Percentiles rank a stretch among this genome's conserved stretches.
Conservation (phyloP, 305 asterid genomes). For the Fraxinus dipetala region DNA sequence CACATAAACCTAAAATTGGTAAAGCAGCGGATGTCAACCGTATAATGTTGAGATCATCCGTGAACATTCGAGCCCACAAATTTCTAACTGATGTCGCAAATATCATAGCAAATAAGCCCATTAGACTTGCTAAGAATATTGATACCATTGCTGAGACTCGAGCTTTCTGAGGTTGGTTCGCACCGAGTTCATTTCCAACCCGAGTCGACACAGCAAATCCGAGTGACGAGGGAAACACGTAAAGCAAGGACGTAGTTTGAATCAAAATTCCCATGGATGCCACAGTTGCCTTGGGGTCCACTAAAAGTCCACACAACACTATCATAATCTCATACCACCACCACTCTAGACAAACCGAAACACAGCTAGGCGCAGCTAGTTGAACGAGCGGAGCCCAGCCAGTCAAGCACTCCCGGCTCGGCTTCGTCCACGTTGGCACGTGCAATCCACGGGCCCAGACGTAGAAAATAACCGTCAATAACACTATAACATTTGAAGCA, state of each 20-base stretch:
- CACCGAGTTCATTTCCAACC: slow-evolving; percentile 84
- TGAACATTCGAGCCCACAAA: slow-evolving; percentile 68
- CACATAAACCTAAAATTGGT: slow-evolving; percentile 78
- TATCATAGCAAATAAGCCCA: slow-evolving; percentile 58
- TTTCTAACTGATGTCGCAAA: slow-evolving; percentile 45
- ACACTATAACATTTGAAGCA: slow-evolving; percentile 43
- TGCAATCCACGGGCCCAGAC: slow-evolving; percentile 46
- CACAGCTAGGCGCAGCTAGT: slow-evolving; percentile 80
- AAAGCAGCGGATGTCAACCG: slow-evolving; percentile 62
- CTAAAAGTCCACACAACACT: slow-evolving; percentile 61
- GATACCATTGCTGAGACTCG: slow-evolving; percentile 48
- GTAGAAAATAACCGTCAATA: slow-evolving; percentile 36
- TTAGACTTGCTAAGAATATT: slow-evolving; percentile 42
- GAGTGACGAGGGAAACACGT: slow-evolving; percentile 68
- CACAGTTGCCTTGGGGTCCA: slow-evolving; percentile 74
- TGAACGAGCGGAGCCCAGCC: slow-evolving; percentile 76
- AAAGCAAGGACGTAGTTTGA: slow-evolving; percentile 70
- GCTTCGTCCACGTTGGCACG: slow-evolving; percentile 58
- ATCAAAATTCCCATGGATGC: slow-evolving; percentile 79
- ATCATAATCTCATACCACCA: slow-evolving; percentile 95
- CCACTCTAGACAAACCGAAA: slow-evolving; percentile 81
- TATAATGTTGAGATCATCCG: slow-evolving; percentile 39
- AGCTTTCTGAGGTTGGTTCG: slow-evolving; percentile 59
- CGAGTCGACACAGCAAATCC: slow-evolving; percentile 74
- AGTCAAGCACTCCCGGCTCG: slow-evolving; percentile 45